A percentile compares a stretch with the other conserved stretches of the same genome.
Evolutionary conservation across 176 grass and related monocot species (phyloP).

Genomic region (Rhynchospora breviuscula): DNA sequence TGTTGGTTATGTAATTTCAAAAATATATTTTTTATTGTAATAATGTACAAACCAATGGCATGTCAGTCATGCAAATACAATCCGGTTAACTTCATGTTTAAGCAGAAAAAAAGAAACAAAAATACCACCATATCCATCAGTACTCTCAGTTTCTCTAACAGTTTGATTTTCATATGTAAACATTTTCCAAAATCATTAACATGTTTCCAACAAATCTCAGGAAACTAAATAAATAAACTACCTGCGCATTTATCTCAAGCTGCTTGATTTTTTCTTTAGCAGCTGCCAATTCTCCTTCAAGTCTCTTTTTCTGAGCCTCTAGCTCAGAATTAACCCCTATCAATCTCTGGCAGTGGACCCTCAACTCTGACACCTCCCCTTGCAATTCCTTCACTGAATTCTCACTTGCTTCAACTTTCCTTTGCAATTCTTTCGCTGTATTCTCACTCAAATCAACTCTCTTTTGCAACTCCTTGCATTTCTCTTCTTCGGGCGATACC

Average conservation of each 20-base stretch:
- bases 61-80: not conserved
- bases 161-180: not conserved
- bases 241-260: constrained; percentile 30
- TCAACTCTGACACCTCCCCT: constrained; percentile 25
- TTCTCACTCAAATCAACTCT: constrained; percentile 14
- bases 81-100: not conserved
- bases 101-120: not conserved
- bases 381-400: constrained; percentile 26
- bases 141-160: not conserved
- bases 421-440: constrained; percentile 29
- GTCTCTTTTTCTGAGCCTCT: constrained; percentile 31
- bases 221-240: not conserved
- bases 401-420: constrained; percentile 31
- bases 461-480: constrained; percentile 21
- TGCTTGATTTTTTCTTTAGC: constrained; percentile 32
- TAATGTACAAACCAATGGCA: not conserved
- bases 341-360: constrained; percentile 24
- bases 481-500: constrained; percentile 10
- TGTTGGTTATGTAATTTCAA: not conserved
- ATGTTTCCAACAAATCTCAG: not conserved
- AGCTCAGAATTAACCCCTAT: constrained; percentile 26
- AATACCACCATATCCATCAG: not conserved
- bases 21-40: not conserved
- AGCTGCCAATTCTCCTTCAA: constrained; percentile 22
- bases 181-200: not conserved